Evolutionary conservation across 2,329 filamentous ascomycete species (phyloP).

Genomic region (Nothopassalora personata): DNA sequence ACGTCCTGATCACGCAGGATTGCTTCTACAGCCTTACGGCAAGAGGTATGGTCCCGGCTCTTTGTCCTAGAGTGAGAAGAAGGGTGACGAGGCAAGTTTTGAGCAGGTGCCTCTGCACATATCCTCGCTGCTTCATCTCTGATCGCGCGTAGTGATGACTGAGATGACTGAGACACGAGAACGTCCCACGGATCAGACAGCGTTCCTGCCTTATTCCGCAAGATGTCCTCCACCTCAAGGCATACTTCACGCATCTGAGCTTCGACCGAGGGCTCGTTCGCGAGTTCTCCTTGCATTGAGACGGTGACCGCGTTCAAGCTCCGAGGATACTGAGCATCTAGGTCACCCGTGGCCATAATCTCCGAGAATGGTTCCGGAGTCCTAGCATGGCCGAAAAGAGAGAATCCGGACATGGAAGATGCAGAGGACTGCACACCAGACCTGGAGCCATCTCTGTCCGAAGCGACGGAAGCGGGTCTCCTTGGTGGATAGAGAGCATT

Average conservation of each 20-base stretch:
- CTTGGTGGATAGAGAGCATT: constrained; percentile 78
- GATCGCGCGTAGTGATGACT: not conserved
- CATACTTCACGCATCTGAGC: constrained; percentile 11
- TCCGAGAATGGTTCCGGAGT: constrained; percentile 2
- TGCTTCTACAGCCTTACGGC: constrained; percentile 5
- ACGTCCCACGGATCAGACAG: constrained; percentile 14
- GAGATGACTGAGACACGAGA: not conserved
- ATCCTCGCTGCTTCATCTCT: not conserved
- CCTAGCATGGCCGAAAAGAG: constrained; percentile 40
- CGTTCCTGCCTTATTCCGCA: constrained; percentile 2
- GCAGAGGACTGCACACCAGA: constrained; percentile 43
- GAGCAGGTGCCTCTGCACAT: not conserved
- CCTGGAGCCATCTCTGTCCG: constrained; percentile 45
- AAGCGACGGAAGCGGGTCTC: constrained; percentile 54
- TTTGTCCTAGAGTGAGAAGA: not conserved
- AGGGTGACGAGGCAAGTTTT: not conserved
- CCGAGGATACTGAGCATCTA: not conserved
- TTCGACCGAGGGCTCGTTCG: not conserved
- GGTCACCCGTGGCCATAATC: not conserved
- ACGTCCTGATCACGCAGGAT: not conserved
- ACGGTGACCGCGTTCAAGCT: not conserved
- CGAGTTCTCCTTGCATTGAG: not conserved
- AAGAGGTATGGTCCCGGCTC: not conserved
- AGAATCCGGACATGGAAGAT: constrained; percentile 47
- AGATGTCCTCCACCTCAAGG: constrained; percentile 18